Conservation (phyloP, 2,329 filamentous ascomycete species). For the Hypoxylon sp. region DNA sequence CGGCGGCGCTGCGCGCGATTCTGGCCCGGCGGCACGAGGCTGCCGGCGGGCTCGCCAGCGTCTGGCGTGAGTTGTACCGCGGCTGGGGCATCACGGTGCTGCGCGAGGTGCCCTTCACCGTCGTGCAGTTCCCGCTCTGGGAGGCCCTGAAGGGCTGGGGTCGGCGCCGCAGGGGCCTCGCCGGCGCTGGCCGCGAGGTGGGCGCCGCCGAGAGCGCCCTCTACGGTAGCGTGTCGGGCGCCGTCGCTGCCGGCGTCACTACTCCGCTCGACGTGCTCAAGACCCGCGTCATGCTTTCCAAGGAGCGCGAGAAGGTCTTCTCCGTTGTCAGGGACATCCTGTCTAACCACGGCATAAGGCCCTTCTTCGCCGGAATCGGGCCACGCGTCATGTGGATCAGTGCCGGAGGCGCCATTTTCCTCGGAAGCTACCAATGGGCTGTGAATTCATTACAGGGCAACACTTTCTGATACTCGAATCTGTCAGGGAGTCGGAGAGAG, state of each 20-base stretch:
- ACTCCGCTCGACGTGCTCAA: conserved; percentile 97
- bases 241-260: conserved; percentile 84
- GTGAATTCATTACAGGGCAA: conserved; percentile 72
- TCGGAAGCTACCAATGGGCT: conserved; percentile 91
- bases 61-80: conserved; percentile 86
- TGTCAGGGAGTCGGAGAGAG: conserved; percentile 1
- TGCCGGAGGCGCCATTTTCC: conserved; percentile 89
- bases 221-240: conserved; percentile 85
- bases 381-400: conserved; percentile 95
- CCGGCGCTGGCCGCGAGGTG: conserved; percentile 57
- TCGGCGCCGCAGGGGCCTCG: conserved; percentile 50
- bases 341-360: conserved; percentile 67
- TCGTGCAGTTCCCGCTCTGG: conserved; percentile 98
- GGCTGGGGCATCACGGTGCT: conserved; percentile 93
- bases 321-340: conserved; percentile 71
- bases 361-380: conserved; percentile 79
- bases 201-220: conserved; percentile 80
- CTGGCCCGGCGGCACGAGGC: conserved; percentile 57
- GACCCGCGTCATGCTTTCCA: conserved; percentile 92
- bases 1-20: conserved; percentile 74
- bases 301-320: conserved; percentile 67
- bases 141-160: conserved; percentile 85
- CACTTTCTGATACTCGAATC: conserved; percentile 20
- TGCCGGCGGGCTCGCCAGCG: conserved; percentile 60
- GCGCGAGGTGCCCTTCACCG: conserved; percentile 95